Evolutionary conservation across 2,329 filamentous ascomycete species (phyloP).

Genomic region (Zasmidium cellare): DNA sequence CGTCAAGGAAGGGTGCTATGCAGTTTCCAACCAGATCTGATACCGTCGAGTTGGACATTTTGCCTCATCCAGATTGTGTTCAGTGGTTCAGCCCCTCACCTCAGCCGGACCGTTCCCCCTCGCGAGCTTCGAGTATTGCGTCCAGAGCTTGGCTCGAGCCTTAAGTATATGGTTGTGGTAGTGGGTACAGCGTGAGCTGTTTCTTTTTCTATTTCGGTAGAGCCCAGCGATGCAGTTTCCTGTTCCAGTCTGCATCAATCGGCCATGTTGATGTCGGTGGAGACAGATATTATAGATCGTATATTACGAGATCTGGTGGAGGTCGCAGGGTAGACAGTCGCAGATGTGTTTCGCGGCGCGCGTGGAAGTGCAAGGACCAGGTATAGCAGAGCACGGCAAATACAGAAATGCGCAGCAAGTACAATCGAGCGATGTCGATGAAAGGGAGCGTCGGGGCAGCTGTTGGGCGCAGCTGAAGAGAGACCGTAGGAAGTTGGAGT

Average conservation of each 20-base stretch:
- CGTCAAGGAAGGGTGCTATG: conserved; percentile 68
- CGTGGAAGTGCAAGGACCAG: not conserved
- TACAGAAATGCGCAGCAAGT: not conserved
- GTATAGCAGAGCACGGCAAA: not conserved
- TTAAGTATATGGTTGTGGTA: not conserved
- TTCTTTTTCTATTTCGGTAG: not conserved
- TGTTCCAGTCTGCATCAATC: not conserved
- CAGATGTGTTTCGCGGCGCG: not conserved
- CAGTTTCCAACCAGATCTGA: conserved; percentile 54
- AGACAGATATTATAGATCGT: conserved; percentile 4
- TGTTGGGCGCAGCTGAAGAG: conserved; percentile 11
- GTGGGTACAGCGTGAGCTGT: not conserved
- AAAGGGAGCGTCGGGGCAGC: conserved; percentile 12
- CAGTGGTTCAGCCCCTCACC: conserved; percentile 4
- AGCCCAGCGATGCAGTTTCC: not conserved
- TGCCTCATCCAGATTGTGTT: conserved; percentile 3
- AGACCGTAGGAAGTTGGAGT: conserved; percentile 1
- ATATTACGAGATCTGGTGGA: conserved; percentile 1
- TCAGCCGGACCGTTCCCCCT: conserved; percentile 9
- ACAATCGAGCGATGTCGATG: not conserved
- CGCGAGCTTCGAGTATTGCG: not conserved
- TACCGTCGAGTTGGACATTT: conserved; percentile 32
- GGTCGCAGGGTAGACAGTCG: not conserved
- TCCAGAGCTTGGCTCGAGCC: not conserved
- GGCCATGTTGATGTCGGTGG: not conserved